Evolutionary conservation across 768 basidiomycete genomes (phyloP).

Genomic region (Boletus tomentosulus): DNA sequence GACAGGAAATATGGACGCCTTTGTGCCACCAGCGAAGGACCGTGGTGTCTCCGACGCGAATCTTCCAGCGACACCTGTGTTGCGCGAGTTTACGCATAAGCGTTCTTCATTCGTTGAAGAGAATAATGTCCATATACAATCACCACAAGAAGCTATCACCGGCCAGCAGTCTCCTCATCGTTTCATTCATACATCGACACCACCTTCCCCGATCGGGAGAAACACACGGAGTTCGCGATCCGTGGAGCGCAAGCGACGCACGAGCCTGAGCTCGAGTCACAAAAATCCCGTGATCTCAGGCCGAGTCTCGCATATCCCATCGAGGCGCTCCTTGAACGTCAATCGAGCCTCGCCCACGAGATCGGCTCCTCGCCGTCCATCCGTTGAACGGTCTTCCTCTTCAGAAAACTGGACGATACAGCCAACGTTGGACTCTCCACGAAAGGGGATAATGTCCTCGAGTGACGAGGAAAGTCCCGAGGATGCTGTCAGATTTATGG

Average conservation of each 20-base stretch:
- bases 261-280: constrained; percentile 6
- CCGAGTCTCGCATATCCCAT: constrained; percentile 4
- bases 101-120: constrained; percentile 64
- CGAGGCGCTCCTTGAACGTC: constrained; percentile 6
- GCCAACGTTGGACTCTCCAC: constrained; percentile 24
- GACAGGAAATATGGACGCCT: constrained; percentile 60
- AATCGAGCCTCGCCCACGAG: constrained; percentile 7
- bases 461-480: constrained; percentile 57
- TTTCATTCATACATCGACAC: constrained; percentile 1
- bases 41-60: constrained; percentile 11
- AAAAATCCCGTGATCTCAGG: constrained; percentile 4
- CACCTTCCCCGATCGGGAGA: constrained; percentile 22
- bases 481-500: constrained; percentile 34
- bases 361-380: constrained; percentile 11
- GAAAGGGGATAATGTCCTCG: constrained; percentile 39
- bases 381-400: constrained; percentile 22
- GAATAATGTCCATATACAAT: constrained; percentile 27
- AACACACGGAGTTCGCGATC: constrained; percentile 28
- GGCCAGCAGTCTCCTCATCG: constrained; percentile 14
- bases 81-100: constrained; percentile 71
- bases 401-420: constrained; percentile 50
- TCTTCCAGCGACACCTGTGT: constrained; percentile 39
- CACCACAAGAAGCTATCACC: constrained; percentile 33
- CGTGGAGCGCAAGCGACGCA: constrained; percentile 31
- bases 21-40: constrained; percentile 16